Conservation (phyloP, 768 basidiomycete genomes). For the Pulveroboletus ravenelii region DNA sequence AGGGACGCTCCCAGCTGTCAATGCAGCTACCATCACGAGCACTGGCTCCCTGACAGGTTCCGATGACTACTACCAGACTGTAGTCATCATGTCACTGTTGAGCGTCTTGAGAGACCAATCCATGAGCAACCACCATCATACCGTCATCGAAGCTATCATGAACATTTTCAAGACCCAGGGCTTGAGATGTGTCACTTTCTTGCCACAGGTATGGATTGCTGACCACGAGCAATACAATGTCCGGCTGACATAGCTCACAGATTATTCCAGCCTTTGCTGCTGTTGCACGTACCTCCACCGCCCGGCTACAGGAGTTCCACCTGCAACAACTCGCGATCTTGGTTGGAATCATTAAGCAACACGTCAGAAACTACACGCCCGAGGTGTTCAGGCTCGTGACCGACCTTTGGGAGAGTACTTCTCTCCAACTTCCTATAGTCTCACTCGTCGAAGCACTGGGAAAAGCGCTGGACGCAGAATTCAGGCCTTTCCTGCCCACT, state of each 20-base stretch:
- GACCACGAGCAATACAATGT: neutral
- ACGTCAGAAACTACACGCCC: conserved; percentile 86
- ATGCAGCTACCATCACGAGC: conserved; percentile 65
- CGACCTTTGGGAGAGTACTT: conserved; percentile 83
- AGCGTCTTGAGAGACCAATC: conserved; percentile 86
- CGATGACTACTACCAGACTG: conserved; percentile 97
- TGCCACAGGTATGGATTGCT: conserved; percentile 67
- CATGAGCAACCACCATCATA: conserved; percentile 81
- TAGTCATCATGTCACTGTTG: conserved; percentile 85
- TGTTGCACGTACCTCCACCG: conserved; percentile 78
- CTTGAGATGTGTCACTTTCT: conserved; percentile 89
- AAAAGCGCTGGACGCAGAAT: conserved; percentile 92
- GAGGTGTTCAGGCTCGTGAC: conserved; percentile 81
- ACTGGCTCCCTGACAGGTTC: conserved; percentile 58
- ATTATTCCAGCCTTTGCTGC: conserved; percentile 93
- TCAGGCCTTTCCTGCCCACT: conserved; percentile 91
- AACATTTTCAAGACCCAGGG: conserved; percentile 98
- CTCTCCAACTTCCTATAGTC: conserved; percentile 88
- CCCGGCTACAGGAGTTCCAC: conserved; percentile 87
- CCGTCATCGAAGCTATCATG: conserved; percentile 97
- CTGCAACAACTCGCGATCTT: conserved; percentile 94
- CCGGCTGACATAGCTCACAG: conserved; percentile 33
- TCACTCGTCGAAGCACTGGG: conserved; percentile 90
- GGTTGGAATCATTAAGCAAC: conserved; percentile 94
- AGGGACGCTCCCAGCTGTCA: conserved; percentile 55